Conservation (phyloP, 495 filamentous ascomycete genomes). For the Lasiosphaeria miniovina region DNA sequence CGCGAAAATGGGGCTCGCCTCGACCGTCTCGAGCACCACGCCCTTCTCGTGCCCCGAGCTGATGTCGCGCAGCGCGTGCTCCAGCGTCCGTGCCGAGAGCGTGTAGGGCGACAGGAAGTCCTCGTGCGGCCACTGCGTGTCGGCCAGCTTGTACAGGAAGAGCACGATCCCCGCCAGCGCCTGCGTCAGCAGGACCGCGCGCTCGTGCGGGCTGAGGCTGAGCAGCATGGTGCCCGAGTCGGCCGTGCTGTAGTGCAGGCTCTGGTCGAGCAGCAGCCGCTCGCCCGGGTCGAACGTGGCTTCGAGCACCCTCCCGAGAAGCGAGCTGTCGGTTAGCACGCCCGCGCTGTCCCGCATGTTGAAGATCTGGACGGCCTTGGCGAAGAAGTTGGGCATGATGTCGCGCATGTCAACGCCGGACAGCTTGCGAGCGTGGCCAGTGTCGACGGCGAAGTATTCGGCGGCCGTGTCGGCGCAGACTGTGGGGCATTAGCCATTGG, state of each 20-base stretch:
- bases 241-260: constrained; percentile 17
- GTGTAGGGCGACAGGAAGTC: constrained; percentile 2
- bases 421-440: constrained; percentile 29
- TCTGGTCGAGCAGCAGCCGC: constrained; percentile 18
- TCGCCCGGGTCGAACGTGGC: constrained; percentile 21
- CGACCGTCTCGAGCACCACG: constrained; percentile 22
- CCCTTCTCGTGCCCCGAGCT: constrained; percentile 9
- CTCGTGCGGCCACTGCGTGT: constrained; percentile 26
- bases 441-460: constrained; percentile 28
- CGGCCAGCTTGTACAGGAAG: constrained; percentile 29
- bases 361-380: constrained; percentile 28
- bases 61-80: constrained; percentile 18
- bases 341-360: constrained; percentile 23
- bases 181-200: constrained; percentile 27
- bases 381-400: constrained; percentile 31
- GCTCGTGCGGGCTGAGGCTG: constrained; percentile 29
- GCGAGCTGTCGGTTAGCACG: constrained; percentile 14
- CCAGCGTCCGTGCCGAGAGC: constrained; percentile 8
- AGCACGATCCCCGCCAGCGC: constrained; percentile 21
- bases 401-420: constrained; percentile 29
- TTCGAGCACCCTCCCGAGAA: constrained; percentile 19
- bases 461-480: constrained; percentile 24
- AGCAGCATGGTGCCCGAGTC: constrained; percentile 20
- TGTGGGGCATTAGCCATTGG: not conserved
- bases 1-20: constrained; percentile 25